Evolutionary conservation across 139 green algal genomes (phyloP).

Genomic region (Pycnococcus provasolii): DNA sequence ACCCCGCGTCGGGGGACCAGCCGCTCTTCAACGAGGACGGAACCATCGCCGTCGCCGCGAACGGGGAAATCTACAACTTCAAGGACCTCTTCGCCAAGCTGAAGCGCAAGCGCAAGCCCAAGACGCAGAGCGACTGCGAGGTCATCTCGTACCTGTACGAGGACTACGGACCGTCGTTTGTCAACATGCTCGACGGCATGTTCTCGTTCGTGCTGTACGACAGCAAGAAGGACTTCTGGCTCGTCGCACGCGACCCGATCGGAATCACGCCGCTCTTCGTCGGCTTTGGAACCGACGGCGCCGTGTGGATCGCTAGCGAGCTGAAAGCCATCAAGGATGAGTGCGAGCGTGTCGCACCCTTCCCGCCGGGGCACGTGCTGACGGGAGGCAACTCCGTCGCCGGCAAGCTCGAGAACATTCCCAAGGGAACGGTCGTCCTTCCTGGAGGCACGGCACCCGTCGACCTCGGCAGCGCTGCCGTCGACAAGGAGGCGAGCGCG

Average conservation of each 20-base stretch:
- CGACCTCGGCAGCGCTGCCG: too few species aligned
- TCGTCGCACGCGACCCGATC: conserved; percentile 77
- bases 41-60: conserved; percentile 51
- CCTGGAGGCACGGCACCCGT: too few species aligned
- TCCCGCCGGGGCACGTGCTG: too few species aligned
- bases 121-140: conserved; percentile 62
- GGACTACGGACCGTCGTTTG: conserved; percentile 55
- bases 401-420: too few species aligned
- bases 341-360: too few species aligned
- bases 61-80: conserved; percentile 85
- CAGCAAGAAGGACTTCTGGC: conserved; percentile 49
- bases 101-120: conserved; percentile 44
- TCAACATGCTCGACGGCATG: conserved; percentile 84
- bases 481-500: too few species aligned
- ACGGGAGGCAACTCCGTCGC: too few species aligned
- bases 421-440: too few species aligned
- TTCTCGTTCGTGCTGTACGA: conserved; percentile 78
- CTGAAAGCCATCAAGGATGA: conserved; percentile 59
- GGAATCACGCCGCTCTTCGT: conserved; percentile 88
- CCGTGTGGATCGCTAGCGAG: conserved; percentile 84
- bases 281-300: conserved; percentile 65
- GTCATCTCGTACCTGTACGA: conserved; percentile 71
- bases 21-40: conserved; percentile 30
- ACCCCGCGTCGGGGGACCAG: conserved; percentile 27
- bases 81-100: conserved; percentile 37